Conservation (phyloP, 345 rosid species). For the Dipteronia dyeriana region DNA sequence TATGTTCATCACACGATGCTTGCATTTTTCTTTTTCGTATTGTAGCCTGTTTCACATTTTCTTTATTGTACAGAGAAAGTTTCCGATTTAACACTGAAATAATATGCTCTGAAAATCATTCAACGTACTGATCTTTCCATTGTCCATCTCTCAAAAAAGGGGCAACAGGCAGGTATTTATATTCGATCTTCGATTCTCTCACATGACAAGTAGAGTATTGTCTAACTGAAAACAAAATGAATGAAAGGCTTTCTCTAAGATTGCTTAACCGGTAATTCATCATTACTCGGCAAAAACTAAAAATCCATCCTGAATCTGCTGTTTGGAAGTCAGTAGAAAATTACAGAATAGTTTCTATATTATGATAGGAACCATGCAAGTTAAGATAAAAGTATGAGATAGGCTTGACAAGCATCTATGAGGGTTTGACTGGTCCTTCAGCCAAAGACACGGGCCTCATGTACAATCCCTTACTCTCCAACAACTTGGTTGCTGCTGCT, state of each 20-base stretch:
- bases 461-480: slow-evolving; percentile 56
- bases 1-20: slow-evolving; percentile 6
- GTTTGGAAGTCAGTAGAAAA: neutral
- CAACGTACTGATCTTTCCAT: no score
- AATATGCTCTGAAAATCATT: neutral
- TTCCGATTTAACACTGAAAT: neutral
- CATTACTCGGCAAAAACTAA: neutral
- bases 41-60: neutral
- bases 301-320: neutral
- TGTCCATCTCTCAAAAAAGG: no score
- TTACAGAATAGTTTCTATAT: neutral
- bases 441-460: slow-evolving; percentile 44
- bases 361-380: neutral
- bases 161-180: no score
- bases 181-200: no score
- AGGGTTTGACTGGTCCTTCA: slow-evolving; percentile 27
- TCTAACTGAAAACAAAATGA: neutral
- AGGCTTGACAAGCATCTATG: slow-evolving; percentile 3
- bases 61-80: neutral
- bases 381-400: neutral
- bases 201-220: no score
- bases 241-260: neutral
- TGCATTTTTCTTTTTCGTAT: neutral
- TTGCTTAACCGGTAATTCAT: neutral
- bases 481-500: slow-evolving; percentile 45